A percentile compares a stretch with the other conserved stretches of the same genome.
Evolutionary conservation across 2,329 filamentous ascomycete genomes (phyloP).

Genomic region (Penicillium sp.): DNA sequence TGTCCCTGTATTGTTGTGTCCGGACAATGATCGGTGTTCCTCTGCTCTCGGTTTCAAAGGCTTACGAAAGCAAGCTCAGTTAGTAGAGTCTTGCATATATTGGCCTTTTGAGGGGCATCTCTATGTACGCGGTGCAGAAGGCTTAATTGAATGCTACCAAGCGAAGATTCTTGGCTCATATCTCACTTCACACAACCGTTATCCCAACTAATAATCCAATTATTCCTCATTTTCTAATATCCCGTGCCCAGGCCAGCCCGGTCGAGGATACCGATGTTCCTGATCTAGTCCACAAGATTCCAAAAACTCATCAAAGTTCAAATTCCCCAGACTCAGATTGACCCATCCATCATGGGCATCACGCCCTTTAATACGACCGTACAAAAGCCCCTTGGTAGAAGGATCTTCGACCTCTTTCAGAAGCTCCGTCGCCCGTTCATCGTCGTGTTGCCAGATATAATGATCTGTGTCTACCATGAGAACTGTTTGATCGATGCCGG

Average conservation of each 20-base stretch:
- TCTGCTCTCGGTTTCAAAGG: background rate
- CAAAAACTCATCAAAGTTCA: constrained; percentile 12
- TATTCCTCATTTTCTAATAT: constrained; percentile 2
- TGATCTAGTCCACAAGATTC: constrained; percentile 1
- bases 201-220: background rate
- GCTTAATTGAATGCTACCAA: no score
- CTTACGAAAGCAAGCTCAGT: background rate
- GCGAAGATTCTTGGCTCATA: background rate
- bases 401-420: constrained; percentile 8
- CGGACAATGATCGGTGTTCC: background rate
- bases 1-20: background rate
- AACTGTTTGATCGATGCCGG: constrained; percentile 12
- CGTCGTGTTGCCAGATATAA: background rate
- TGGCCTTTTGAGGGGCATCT: no score
- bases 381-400: constrained; percentile 4
- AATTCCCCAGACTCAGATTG: constrained; percentile 6
- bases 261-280: constrained; percentile 2
- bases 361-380: constrained; percentile 8
- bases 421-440: constrained; percentile 3
- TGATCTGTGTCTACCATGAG: constrained; percentile 6
- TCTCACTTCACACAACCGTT: background rate
- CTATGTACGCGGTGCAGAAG: no score
- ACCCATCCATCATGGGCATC: constrained; percentile 9
- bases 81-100: no score
- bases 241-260: constrained; percentile 5